Evolutionary conservation across 139 green algal genomes (phyloP), one percentile per base, ranked within the genome.

Genomic region (Chlorella vulgaris): DNA sequence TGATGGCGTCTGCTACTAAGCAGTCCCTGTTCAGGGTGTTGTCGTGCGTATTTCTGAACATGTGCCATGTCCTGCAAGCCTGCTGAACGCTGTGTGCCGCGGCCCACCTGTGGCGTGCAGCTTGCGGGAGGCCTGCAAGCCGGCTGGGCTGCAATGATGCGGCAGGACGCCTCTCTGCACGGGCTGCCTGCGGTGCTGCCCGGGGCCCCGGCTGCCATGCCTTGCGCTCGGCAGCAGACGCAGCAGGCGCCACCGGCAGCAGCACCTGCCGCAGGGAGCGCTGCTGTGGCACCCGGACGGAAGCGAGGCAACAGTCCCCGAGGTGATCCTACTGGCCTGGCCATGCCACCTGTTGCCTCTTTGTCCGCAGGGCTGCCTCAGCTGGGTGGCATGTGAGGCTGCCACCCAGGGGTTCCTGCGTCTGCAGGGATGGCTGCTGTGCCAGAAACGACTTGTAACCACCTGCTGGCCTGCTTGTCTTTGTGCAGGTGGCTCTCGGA

Each of bases 221-320:
- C 10, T 58, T 58, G 47, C 47, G 15, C 47, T 15, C 33, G 13
- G 35, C 33, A 3, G 65, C 65, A 31, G 35, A 29, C 43, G 65
- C 55, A 8, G 55, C 55, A 28, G 55, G n/a, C 55, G 13, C 13
- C 47, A 10, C 47, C 47, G 15, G 47, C 10, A n/a, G n/a, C n/a
- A n/a, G n/a, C n/a, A n/a, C n/a, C n/a, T n/a, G n/a, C 65, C 2
- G 31, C 65, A 42, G 6, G 33, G 5, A 35, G 15, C 35, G 65
- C 65, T 13, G 65, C 65, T 21, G 65, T 15, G 5, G 13, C 65
- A 47, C 19, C 65, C 19, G 65, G 7, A 53, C 35, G 0, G 35
- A 79, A 79, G 73, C 51, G 73, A 19, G 51, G 26, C 31, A 39
- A 67, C 35, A 79, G 73, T 53, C 73, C 73, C 8, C 73, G 73